Conservation (phyloP, 208 protist species). For the Trypanosoma avium region DNA sequence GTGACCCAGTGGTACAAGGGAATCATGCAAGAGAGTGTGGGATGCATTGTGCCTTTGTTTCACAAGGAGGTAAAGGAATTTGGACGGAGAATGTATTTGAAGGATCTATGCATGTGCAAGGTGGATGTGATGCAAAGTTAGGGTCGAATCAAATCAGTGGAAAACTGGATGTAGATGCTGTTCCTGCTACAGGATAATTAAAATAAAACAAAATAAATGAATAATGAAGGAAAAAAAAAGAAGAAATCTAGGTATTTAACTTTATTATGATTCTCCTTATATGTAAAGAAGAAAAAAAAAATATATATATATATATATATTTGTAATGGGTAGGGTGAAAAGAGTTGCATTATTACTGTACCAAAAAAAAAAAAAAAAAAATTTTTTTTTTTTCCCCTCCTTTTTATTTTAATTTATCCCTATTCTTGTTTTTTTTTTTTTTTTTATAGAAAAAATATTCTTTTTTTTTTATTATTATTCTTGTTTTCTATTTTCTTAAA, state of each 20-base stretch:
- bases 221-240: background rate
- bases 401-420: background rate
- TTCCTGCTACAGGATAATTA: background rate
- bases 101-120: constrained; percentile 68
- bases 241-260: no score
- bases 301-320: no score
- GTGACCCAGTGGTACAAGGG: constrained; percentile 62
- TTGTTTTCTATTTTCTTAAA: constrained; percentile 2
- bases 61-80: constrained; percentile 53
- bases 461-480: constrained; percentile 12
- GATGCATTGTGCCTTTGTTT: constrained; percentile 72
- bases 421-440: constrained; percentile 10
- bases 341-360: no score
- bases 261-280: no score
- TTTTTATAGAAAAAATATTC: background rate
- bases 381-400: constrained; percentile 16
- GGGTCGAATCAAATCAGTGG: constrained; percentile 68
- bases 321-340: no score
- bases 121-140: constrained; percentile 55
- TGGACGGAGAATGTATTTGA: constrained; percentile 80
- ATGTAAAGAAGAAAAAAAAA: background rate
- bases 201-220: background rate
- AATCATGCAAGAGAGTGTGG: constrained; percentile 76
- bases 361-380: background rate
- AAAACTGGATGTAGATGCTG: constrained; percentile 52